phyloP scores from a whole-genome alignment of 805 yeast genomes.

The Candida krabiensis region DNA sequence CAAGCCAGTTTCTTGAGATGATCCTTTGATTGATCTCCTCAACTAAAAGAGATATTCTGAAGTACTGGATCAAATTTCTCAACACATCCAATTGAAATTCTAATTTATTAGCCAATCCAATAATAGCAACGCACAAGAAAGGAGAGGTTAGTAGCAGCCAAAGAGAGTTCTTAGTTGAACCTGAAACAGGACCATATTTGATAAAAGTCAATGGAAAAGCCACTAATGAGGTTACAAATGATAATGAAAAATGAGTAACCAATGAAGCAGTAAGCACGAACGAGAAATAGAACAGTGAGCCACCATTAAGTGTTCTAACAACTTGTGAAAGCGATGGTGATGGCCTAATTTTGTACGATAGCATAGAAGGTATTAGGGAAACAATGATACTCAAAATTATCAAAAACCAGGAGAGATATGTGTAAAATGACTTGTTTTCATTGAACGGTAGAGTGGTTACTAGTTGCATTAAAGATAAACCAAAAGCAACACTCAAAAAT shows the following conservation, averaged over 20 bases:
- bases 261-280: conserved; percentile 69
- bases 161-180: conserved; percentile 20
- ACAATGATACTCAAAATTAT: conserved; percentile 5
- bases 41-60: conserved; percentile 16
- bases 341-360: conserved; percentile 6
- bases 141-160: conserved; percentile 34
- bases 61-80: conserved; percentile 33
- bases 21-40: conserved; percentile 17
- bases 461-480: conserved; percentile 20
- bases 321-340: conserved; percentile 18
- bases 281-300: conserved; percentile 56
- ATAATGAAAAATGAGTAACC: conserved; percentile 82
- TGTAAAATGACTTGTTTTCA: conserved; percentile 8
- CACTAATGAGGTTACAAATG: conserved; percentile 67
- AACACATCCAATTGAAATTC: conserved; percentile 29
- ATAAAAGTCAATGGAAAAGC: conserved; percentile 75
- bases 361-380: conserved; percentile 17
- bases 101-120: conserved; percentile 26
- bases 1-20: conserved; percentile 14
- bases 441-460: conserved; percentile 9
- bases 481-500: conserved; percentile 23
- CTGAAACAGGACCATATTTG: conserved; percentile 32
- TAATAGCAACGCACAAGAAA: conserved; percentile 24
- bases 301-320: conserved; percentile 24
- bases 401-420: conserved; percentile 14